Percentiles rank a stretch among this genome's conserved stretches.
Conservation (phyloP, 352 stramenopile genomes). For the Thraustochytrium aureum region DNA sequence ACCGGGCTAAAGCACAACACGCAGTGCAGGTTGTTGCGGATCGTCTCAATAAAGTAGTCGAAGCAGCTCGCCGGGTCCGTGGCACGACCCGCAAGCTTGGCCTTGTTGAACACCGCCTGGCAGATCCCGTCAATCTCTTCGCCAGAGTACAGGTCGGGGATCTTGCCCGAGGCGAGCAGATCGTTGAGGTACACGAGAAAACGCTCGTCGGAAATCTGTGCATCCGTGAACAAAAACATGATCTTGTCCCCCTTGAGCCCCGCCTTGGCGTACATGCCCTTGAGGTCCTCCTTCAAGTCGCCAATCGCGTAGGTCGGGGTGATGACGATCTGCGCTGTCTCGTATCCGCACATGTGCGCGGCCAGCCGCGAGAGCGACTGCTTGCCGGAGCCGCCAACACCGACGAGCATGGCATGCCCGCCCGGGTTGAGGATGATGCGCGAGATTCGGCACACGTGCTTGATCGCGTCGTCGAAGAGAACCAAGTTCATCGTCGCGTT, state of each 20-base stretch:
- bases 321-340: conserved; percentile 88
- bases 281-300: conserved; percentile 95
- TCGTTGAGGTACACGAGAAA: conserved; percentile 96
- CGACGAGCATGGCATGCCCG: conserved; percentile 89
- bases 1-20: conserved; percentile 93
- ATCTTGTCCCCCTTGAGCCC: conserved; percentile 88
- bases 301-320: conserved; percentile 90
- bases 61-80: conserved; percentile 84
- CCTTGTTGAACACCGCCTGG: conserved; percentile 77
- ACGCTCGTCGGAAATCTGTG: conserved; percentile 94
- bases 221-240: conserved; percentile 93
- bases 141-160: conserved; percentile 87
- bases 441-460: conserved; percentile 91
- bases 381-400: conserved; percentile 90
- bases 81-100: conserved; percentile 67
- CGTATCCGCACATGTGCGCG: conserved; percentile 88
- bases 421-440: conserved; percentile 82
- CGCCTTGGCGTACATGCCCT: conserved; percentile 82
- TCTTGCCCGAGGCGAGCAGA: conserved; percentile 83
- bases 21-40: conserved; percentile 92
- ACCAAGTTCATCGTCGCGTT: conserved; percentile 95
- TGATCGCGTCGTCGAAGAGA: conserved; percentile 95
- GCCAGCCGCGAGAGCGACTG: conserved; percentile 86
- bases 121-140: conserved; percentile 94
- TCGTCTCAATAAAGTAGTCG: conserved; percentile 91